phyloP scores from a whole-genome alignment of 306 rosid genomes.

The Astragalus glycyphyllos region DNA sequence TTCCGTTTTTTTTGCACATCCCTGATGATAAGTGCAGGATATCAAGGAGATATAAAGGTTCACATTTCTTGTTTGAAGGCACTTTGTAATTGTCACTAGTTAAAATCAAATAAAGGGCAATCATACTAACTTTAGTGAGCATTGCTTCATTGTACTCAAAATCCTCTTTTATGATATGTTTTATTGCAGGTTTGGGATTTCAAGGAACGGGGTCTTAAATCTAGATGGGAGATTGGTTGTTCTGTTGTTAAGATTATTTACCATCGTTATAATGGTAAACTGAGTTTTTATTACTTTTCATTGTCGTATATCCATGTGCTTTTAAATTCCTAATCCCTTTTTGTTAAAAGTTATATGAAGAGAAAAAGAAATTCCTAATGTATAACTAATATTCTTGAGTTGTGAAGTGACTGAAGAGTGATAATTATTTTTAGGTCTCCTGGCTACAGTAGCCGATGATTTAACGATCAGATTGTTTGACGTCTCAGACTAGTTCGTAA shows the following conservation, averaged over 20 bases:
- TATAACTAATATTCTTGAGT: slow-evolving; percentile 27
- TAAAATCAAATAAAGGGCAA: background rate
- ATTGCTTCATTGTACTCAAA: slow-evolving; percentile 24
- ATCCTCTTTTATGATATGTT: slow-evolving; percentile 30
- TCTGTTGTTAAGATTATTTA: slow-evolving; percentile 74
- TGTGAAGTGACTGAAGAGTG: slow-evolving; percentile 26
- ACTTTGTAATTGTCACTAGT: background rate
- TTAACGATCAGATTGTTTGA: slow-evolving; percentile 78
- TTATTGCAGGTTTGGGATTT: slow-evolving; percentile 86
- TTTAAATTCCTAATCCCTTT: slow-evolving; percentile 12
- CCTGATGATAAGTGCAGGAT: slow-evolving; percentile 95
- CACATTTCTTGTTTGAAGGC: slow-evolving; percentile 19
- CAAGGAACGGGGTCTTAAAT: slow-evolving; percentile 69
- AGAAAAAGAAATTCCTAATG: slow-evolving; percentile 10
- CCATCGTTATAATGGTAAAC: slow-evolving; percentile 84
- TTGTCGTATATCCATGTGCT: slow-evolving; percentile 20
- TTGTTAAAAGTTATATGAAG: background rate
- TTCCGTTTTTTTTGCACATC: too few species aligned
- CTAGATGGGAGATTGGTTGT: slow-evolving; percentile 79
- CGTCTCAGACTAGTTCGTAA: slow-evolving; percentile 82
- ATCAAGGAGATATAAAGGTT: slow-evolving; percentile 92
- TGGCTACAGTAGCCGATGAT: slow-evolving; percentile 87
- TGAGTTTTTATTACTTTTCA: slow-evolving; percentile 22
- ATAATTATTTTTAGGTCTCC: slow-evolving; percentile 69
- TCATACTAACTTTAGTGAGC: background rate